A percentile compares a stretch with the other conserved stretches of the same genome.
Conservation (phyloP, 1,284 basidiomycete species). For the Bondarzewia mesenterica region DNA sequence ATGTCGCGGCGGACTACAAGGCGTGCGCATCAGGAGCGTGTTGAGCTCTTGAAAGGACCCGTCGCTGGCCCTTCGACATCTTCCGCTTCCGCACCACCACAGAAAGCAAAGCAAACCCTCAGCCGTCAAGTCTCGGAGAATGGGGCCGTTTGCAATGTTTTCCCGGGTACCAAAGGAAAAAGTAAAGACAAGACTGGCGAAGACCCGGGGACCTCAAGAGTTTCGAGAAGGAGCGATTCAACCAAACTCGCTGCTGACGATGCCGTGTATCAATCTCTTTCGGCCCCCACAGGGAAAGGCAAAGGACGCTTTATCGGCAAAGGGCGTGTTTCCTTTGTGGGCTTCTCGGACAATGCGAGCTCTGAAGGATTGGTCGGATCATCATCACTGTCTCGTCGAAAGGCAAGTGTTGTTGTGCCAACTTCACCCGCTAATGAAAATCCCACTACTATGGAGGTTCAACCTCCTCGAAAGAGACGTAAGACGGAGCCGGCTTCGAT, state of each 20-base stretch:
- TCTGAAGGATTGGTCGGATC: background rate
- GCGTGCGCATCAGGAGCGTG: conserved; percentile 46
- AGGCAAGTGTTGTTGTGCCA: background rate
- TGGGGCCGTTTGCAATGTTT: conserved; percentile 19
- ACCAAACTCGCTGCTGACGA: conserved; percentile 1
- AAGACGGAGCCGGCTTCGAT: too few species aligned
- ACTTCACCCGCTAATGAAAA: background rate
- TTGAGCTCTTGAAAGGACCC: conserved; percentile 29
- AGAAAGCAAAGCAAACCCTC: background rate
- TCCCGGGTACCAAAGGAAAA: conserved; percentile 18
- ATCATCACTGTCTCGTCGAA: background rate
- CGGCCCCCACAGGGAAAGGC: background rate
- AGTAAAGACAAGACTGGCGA: conserved; percentile 18
- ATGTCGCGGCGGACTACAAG: conserved; percentile 54
- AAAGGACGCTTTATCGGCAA: background rate
- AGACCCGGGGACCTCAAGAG: conserved; percentile 3
- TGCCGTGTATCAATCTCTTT: background rate
- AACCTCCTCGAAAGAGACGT: background rate
- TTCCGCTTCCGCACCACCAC: conserved; percentile 10
- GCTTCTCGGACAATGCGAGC: background rate
- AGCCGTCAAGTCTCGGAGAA: conserved; percentile 8
- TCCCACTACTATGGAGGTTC: background rate
- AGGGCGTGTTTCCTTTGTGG: background rate
- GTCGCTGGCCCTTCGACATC: conserved; percentile 17
- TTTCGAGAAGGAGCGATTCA: conserved; percentile 2